phyloP scores from a whole-genome alignment of 305 asterid species.

The Caryopteris hybrid region DNA sequence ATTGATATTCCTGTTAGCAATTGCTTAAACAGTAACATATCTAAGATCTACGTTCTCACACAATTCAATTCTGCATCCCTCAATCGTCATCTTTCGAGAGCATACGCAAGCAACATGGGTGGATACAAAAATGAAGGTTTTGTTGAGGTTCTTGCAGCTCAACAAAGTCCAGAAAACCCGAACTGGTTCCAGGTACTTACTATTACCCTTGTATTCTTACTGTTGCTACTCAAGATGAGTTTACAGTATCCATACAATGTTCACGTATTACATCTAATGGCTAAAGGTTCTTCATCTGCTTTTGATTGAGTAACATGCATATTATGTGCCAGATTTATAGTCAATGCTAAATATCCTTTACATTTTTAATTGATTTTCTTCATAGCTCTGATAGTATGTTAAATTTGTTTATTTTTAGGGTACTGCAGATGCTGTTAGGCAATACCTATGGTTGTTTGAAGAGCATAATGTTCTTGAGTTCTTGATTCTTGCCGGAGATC shows the following conservation, averaged over 20 bases:
- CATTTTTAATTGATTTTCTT: not conserved
- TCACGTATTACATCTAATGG: conserved; percentile 2
- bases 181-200: conserved; percentile 82
- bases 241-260: not conserved
- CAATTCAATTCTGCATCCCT: conserved; percentile 97
- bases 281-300: conserved; percentile 10
- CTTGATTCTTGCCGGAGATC: conserved; percentile 92
- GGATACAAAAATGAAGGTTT: conserved; percentile 86
- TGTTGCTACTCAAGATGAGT: not conserved
- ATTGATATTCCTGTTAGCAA: conserved; percentile 97
- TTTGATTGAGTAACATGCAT: not conserved
- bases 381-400: not conserved
- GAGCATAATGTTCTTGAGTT: conserved; percentile 82
- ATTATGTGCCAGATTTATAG: not conserved
- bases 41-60: conserved; percentile 90
- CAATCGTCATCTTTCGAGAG: conserved; percentile 92
- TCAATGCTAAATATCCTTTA: not conserved
- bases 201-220: not conserved
- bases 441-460: conserved; percentile 85
- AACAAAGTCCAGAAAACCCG: conserved; percentile 93
- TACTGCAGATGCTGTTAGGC: conserved; percentile 96
- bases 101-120: conserved; percentile 88
- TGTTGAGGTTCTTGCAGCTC: conserved; percentile 98
- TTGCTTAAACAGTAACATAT: conserved; percentile 85
- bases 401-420: conserved; percentile 44